Percentiles rank a stretch among this genome's conserved stretches.
These are phyloP conservation scores for Bruguiera gymnorhiza DNA, from an alignment of 345 rosid species.

Conservation along the genomic window DNA sequence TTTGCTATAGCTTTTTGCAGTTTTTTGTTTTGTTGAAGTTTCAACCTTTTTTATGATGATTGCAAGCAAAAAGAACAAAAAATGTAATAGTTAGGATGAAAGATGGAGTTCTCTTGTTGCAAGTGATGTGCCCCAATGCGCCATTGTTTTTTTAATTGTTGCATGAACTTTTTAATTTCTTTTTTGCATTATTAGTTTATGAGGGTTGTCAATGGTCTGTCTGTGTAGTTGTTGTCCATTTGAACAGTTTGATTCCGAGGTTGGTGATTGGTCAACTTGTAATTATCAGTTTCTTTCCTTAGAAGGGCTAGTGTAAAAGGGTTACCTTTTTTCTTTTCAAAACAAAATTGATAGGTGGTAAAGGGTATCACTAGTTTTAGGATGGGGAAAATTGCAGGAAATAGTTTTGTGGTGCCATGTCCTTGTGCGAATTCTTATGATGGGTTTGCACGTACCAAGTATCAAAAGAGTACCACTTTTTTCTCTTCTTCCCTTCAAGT, in stretches of 20 bases:
- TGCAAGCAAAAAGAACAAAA: too few species aligned
- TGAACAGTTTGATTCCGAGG: conserved; percentile 12
- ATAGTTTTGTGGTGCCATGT: too few species aligned
- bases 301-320: conserved; percentile 12
- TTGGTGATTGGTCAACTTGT: conserved; percentile 31
- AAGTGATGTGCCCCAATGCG: background rate
- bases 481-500: too few species aligned
- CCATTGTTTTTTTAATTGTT: conserved; percentile 4
- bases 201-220: conserved; percentile 15
- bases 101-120: background rate
- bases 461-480: too few species aligned
- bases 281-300: conserved; percentile 26
- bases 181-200: conserved; percentile 8
- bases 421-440: background rate
- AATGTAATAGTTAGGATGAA: too few species aligned
- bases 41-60: too few species aligned
- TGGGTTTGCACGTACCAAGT: background rate
- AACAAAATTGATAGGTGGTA: background rate
- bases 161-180: background rate
- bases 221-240: conserved; percentile 24
- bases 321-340: background rate
- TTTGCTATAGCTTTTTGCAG: background rate
- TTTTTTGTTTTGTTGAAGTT: background rate
- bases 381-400: conserved; percentile 17
- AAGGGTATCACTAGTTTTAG: background rate